A percentile compares a stretch with the other conserved stretches of the same genome.
phyloP scores from a whole-genome alignment of 75 land plant genomes.

The Isoetes taiwanensis region DNA sequence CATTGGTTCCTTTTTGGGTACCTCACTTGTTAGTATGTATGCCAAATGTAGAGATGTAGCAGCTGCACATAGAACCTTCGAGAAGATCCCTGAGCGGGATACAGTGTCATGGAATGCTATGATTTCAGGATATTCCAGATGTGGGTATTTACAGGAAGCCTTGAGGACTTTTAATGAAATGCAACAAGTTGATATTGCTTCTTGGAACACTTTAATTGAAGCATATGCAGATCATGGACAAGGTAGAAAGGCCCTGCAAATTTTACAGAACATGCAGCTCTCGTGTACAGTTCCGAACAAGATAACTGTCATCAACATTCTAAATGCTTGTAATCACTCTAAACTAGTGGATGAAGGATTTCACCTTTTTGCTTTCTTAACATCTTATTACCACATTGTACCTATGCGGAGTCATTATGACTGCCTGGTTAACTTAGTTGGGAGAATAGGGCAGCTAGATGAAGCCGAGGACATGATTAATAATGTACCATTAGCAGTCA shows the following conservation, averaged over 20 bases:
- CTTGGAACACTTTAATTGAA: background rate
- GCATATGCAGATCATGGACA: background rate
- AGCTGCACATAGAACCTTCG: too few relatives aligned
- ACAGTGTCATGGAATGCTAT: conserved; percentile 1
- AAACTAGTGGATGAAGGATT: too few relatives aligned
- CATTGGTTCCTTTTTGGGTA: too few relatives aligned
- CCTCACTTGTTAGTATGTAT: too few relatives aligned
- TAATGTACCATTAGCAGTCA: background rate
- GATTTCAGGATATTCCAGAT: background rate
- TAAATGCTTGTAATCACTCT: background rate
- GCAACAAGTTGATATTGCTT: background rate
- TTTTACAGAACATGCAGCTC: conserved; percentile 14
- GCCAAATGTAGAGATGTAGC: too few relatives aligned
- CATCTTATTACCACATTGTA: background rate
- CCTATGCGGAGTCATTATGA: conserved; percentile 7
- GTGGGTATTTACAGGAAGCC: background rate
- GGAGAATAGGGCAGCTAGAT: background rate
- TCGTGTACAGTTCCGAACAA: conserved; percentile 12
- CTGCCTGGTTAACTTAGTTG: conserved; percentile 5
- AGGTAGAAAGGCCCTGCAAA: too few relatives aligned
- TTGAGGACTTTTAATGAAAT: background rate
- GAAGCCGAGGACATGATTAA: background rate
- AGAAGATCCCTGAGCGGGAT: background rate
- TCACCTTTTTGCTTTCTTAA: conserved; percentile 5
- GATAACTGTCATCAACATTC: background rate